Percentiles rank a stretch among this genome's conserved stretches.
These are phyloP conservation scores for Trichoderma polysporum DNA, from an alignment of 2,329 filamentous ascomycete species.

Conservation along the genomic window DNA sequence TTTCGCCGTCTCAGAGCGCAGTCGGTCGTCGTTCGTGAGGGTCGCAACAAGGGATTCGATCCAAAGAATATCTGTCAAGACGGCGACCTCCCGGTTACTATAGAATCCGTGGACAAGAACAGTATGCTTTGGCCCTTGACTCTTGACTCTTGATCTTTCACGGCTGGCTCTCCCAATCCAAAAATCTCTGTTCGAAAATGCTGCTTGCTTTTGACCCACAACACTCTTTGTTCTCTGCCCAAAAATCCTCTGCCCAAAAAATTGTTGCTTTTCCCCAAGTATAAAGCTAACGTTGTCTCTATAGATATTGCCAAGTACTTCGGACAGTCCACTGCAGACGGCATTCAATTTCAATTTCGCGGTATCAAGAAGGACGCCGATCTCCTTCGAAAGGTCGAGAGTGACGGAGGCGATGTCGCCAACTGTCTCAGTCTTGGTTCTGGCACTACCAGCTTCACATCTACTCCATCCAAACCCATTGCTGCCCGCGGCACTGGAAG, in stretches of 20 bases:
- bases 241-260: neutral
- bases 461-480: conserved; percentile 33
- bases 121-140: conserved; percentile 36
- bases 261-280: neutral
- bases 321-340: conserved; percentile 56
- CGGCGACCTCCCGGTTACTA: conserved; percentile 38
- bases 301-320: conserved; percentile 60
- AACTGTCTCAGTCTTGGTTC: conserved; percentile 35
- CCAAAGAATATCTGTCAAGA: conserved; percentile 43
- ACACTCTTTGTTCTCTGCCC: neutral
- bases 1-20: conserved; percentile 49
- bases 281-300: conserved; percentile 1
- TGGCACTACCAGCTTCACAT: conserved; percentile 27
- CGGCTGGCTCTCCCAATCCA: neutral
- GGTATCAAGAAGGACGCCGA: conserved; percentile 54
- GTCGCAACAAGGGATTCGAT: conserved; percentile 39
- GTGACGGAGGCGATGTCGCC: conserved; percentile 47
- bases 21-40: conserved; percentile 39
- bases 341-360: conserved; percentile 62
- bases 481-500: conserved; percentile 23
- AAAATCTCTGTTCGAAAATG: neutral
- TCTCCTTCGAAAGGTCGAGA: conserved; percentile 45
- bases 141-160: neutral
- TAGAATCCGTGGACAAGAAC: conserved; percentile 41
- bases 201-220: neutral